phyloP scores from a whole-genome alignment of 495 filamentous ascomycete genomes.

The Penicillium turbatum region DNA sequence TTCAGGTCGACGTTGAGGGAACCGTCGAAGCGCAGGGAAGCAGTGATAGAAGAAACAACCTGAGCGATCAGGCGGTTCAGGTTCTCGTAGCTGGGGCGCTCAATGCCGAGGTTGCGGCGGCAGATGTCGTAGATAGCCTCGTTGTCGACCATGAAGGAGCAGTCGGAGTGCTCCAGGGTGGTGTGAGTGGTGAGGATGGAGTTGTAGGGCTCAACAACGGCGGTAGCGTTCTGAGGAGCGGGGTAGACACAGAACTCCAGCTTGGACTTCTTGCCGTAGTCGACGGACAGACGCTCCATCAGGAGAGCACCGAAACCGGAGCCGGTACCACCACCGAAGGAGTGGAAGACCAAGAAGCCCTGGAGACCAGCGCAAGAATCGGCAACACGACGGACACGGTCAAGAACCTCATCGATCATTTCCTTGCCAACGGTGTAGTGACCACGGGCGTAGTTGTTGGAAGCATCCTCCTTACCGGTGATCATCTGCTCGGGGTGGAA shows the following conservation, averaged over 20 bases:
- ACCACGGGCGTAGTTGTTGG: conserved; percentile 98
- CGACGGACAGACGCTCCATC: conserved; percentile 95
- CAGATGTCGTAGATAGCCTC: conserved; percentile 99
- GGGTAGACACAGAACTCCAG: conserved; percentile 99
- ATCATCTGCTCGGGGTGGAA: conserved; percentile 99
- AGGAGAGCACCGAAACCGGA: conserved; percentile 97
- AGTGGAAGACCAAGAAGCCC: conserved; percentile 99
- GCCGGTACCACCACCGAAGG: conserved; percentile 97
- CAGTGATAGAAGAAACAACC: conserved; percentile 98
- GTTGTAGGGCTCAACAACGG: conserved; percentile 99
- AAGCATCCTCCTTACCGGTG: conserved; percentile 98
- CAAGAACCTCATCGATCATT: conserved; percentile 93
- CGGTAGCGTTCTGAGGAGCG: conserved; percentile 91
- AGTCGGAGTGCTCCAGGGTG: conserved; percentile 98
- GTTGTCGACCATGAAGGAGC: conserved; percentile 99
- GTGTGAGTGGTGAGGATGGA: conserved; percentile 98
- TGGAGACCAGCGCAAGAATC: conserved; percentile 97
- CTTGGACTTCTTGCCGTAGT: conserved; percentile 99
- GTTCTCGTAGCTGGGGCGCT: conserved; percentile 96
- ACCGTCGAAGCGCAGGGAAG: conserved; percentile 96
- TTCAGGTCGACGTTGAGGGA: conserved; percentile 99
- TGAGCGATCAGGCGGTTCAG: conserved; percentile 98
- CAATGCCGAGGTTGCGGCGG: conserved; percentile 91
- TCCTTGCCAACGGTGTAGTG: conserved; percentile 99
- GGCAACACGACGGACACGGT: conserved; percentile 92